Base-by-base conservation (phyloP, 495 filamentous ascomycete genomes). In the Penicillium parvum region DNA sequence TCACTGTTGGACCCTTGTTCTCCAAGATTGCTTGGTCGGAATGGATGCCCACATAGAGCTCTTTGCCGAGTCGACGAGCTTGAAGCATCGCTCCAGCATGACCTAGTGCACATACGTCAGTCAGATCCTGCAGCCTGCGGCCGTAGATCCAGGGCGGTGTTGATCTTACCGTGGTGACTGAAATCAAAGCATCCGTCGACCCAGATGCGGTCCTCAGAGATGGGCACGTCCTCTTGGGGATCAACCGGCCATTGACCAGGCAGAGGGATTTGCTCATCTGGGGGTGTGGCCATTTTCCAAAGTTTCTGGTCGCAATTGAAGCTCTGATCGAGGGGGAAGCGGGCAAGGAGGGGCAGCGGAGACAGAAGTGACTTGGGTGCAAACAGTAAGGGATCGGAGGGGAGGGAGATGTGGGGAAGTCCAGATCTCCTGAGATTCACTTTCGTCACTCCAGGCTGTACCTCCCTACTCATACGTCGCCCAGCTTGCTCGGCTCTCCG, bases 171-270 rank as follows among this genome's bases (percentile, higher is more conserved):
- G 56, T 99, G 92, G 63, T 99, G 92, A 64, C 85, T 89, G 66
- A 99, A 99, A 69, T 99, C 92, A 67, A 95, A 99, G 68, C 92
- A 99, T 38, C 92, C 92, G 68, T 99, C 92, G 14, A 97, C 83
- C 92, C 92, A 99, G 49, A 97, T 86, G 23, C 88, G 81, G 44
- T 84, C 79, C 23, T 94, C 79, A 7, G 68, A 71, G 28, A 83
- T 67, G 3, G 71, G 66, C 26, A 75, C 43, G 57, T 82, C 79
- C 23, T 81, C 73, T 53, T 85, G 82, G 12, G 82, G 82, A 49
- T 79, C 78, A 18, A 79, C 78, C 15, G 82, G 82, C 82, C 82
- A 85, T 46, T 82, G 53, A 32, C 81, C 81, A 4, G 69, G 61
- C 29, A 39, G 16, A 33, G 76, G 73, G 19, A 70, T 44, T 27